Evolutionary conservation across 2,329 filamentous ascomycete genomes (phyloP).

Genomic region (Phialophora expanda): DNA sequence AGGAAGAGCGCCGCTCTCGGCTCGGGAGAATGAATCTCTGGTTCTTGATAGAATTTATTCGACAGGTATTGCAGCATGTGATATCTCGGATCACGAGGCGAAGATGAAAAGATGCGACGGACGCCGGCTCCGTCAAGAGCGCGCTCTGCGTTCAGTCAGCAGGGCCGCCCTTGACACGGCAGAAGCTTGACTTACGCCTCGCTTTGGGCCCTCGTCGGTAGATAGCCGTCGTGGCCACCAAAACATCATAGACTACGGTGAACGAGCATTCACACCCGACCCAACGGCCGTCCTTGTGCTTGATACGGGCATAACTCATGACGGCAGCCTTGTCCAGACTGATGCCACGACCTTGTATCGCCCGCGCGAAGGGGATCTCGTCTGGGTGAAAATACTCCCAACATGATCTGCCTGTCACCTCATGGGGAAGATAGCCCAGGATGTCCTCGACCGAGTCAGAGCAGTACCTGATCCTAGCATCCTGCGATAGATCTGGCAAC

Average conservation of each 20-base stretch:
- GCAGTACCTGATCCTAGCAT: conserved; percentile 80
- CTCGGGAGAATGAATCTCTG: conserved; percentile 68
- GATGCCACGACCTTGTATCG: conserved; percentile 74
- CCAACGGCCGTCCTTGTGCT: conserved; percentile 71
- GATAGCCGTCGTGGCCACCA: conserved; percentile 82
- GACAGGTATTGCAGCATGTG: conserved; percentile 88
- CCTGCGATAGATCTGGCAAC: conserved; percentile 69
- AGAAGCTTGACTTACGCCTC: conserved; percentile 65
- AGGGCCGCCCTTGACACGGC: conserved; percentile 7
- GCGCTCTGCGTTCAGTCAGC: conserved; percentile 62
- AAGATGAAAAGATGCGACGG: conserved; percentile 78
- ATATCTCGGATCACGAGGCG: conserved; percentile 80
- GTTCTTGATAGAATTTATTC: conserved; percentile 67
- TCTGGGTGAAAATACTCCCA: conserved; percentile 88
- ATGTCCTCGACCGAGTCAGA: conserved; percentile 85
- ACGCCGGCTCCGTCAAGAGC: conserved; percentile 78
- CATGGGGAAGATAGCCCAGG: conserved; percentile 76
- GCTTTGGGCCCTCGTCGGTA: conserved; percentile 72
- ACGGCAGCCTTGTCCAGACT: conserved; percentile 83
- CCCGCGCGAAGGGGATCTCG: conserved; percentile 75
- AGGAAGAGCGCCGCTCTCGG: conserved; percentile 83
- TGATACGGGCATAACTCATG: conserved; percentile 77
- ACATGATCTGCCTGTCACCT: conserved; percentile 75
- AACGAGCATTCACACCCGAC: conserved; percentile 87
- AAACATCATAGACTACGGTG: conserved; percentile 83